Conservation (phyloP, 1,284 basidiomycete genomes). For the Irpex rosettiformis region DNA sequence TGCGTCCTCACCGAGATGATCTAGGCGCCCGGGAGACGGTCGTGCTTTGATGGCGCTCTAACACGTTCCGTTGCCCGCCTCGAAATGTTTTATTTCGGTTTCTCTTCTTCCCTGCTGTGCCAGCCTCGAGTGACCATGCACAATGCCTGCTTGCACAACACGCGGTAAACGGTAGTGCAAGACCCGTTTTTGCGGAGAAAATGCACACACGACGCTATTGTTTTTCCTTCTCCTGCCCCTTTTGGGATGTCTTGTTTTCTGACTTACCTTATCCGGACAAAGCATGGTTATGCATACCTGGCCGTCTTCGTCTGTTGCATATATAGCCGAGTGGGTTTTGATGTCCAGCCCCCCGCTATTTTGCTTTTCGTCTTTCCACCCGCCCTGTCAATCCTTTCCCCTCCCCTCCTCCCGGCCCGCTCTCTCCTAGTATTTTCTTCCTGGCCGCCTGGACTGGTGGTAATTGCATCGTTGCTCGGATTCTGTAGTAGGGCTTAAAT, state of each 20-base stretch:
- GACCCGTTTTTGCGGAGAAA: conserved; percentile 1
- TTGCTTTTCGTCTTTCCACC: conserved; percentile 8
- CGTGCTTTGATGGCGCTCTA: not conserved
- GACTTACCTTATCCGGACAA: conserved; percentile 14
- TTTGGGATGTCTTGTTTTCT: conserved; percentile 14
- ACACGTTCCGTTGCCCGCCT: not conserved
- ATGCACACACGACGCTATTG: not conserved
- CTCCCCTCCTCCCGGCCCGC: conserved; percentile 1
- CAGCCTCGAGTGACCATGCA: not conserved
- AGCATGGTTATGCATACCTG: conserved; percentile 2
- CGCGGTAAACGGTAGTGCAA: not conserved
- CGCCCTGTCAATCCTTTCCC: not conserved
- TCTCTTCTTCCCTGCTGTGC: not conserved
- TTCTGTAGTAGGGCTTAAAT: not conserved
- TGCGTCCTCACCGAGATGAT: not conserved
- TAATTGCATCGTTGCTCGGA: not conserved
- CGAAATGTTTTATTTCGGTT: not conserved
- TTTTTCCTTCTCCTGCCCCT: not conserved
- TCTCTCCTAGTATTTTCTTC: not conserved
- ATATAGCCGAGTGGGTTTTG: not conserved
- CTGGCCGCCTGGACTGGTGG: not conserved
- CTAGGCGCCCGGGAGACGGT: not conserved
- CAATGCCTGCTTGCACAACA: not conserved
- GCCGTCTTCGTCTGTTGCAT: conserved; percentile 11
- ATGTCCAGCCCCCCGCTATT: conserved; percentile 1